Conservation (phyloP, 75 land plant species). For the Adiantum capillusveneris region DNA sequence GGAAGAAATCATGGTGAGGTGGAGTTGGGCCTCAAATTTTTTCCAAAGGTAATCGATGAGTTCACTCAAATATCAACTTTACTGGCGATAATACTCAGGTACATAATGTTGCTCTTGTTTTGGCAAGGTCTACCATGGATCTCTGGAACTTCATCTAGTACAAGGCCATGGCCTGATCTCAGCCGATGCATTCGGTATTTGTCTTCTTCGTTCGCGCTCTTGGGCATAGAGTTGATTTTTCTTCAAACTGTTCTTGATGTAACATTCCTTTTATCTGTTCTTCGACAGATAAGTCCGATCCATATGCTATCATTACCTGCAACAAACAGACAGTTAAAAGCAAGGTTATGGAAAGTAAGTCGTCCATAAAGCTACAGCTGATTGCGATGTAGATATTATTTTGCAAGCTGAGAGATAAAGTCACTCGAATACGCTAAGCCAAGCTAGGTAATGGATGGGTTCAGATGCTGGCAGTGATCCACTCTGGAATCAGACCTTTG, state of each 20-base stretch:
- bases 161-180: neutral
- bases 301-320: conserved; percentile 5
- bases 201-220: too few relatives aligned
- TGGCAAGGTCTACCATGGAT: neutral
- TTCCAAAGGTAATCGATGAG: too few relatives aligned
- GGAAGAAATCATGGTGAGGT: too few relatives aligned
- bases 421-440: neutral
- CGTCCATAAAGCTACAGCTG: neutral
- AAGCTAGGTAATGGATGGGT: neutral
- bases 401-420: too few relatives aligned
- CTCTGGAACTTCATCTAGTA: neutral
- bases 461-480: conserved; percentile 12
- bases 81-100: too few relatives aligned
- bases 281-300: conserved; percentile 5
- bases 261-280: neutral
- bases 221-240: too few relatives aligned
- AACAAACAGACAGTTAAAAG: conserved; percentile 1
- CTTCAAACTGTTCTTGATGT: neutral
- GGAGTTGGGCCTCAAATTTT: too few relatives aligned
- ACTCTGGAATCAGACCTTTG: conserved; percentile 9
- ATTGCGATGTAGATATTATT: neutral
- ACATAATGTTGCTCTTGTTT: too few relatives aligned
- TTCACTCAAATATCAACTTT: too few relatives aligned
- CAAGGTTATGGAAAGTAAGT: conserved; percentile 6
- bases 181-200: neutral